Percentiles rank a stretch among this genome's conserved stretches.
Conservation (phyloP, 345 rosid species). For the Carallia pectinifolia region DNA sequence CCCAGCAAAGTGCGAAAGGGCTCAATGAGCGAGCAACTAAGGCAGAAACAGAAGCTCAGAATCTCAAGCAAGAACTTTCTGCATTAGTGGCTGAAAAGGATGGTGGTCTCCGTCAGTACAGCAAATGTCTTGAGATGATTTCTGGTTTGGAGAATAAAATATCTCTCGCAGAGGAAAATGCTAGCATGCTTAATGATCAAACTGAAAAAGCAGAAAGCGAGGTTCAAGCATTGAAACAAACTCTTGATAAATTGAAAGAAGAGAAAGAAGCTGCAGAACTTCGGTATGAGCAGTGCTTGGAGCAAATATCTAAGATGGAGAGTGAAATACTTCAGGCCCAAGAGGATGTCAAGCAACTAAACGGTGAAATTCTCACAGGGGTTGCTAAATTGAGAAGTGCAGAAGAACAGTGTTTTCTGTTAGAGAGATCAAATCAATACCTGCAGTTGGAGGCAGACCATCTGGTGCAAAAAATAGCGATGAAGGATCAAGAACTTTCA, state of each 20-base stretch:
- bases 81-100: conserved; percentile 25
- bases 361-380: conserved; percentile 20
- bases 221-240: conserved; percentile 19
- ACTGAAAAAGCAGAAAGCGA: conserved; percentile 27
- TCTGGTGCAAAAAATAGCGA: conserved; percentile 23
- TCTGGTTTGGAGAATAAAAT: conserved; percentile 35
- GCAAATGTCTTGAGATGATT: conserved; percentile 28
- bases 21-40: conserved; percentile 43
- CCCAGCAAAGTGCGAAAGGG: conserved; percentile 38
- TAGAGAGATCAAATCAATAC: conserved; percentile 60
- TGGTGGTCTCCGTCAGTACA: conserved; percentile 28
- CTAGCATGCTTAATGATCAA: conserved; percentile 29
- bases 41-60: conserved; percentile 28
- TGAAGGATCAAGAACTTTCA: conserved; percentile 64
- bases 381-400: conserved; percentile 19
- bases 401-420: conserved; percentile 29
- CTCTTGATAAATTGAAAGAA: conserved; percentile 15
- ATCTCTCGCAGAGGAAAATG: conserved; percentile 55
- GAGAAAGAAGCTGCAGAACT: conserved; percentile 29
- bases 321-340: conserved; percentile 20
- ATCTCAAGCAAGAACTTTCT: conserved; percentile 23
- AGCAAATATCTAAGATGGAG: conserved; percentile 21
- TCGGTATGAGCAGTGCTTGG: conserved; percentile 24
- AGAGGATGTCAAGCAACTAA: conserved; percentile 26
- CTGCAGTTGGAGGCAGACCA: conserved; percentile 26